Conservation (phyloP, 2,329 filamentous ascomycete genomes). For the Penicillium olsonii region DNA sequence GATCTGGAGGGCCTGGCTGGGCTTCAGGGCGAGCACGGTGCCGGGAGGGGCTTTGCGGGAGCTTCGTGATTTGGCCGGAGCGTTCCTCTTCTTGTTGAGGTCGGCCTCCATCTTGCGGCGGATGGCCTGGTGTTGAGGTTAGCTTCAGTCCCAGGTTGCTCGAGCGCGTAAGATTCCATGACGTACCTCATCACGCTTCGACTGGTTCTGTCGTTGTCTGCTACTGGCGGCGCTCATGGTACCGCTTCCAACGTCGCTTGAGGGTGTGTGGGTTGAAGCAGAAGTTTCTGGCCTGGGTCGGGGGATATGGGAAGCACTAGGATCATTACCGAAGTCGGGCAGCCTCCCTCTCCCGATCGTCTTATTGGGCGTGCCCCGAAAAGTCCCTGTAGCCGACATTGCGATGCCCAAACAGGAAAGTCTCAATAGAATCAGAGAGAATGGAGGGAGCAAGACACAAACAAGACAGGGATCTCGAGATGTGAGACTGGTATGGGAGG, state of each 20-base stretch:
- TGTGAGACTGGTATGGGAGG: slow-evolving; percentile 16
- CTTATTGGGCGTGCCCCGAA: slow-evolving; percentile 58
- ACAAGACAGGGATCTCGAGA: slow-evolving; percentile 14
- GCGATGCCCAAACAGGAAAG: slow-evolving; percentile 27
- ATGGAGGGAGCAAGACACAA: slow-evolving; percentile 17
- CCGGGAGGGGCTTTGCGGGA: slow-evolving; percentile 93
- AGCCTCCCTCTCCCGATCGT: slow-evolving; percentile 57
- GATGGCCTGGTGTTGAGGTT: slow-evolving; percentile 68
- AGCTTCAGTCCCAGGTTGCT: slow-evolving; percentile 2
- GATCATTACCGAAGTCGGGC: slow-evolving; percentile 54
- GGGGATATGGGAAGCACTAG: slow-evolving; percentile 58
- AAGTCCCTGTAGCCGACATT: slow-evolving; percentile 64
- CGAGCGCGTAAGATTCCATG: slow-evolving; percentile 5
- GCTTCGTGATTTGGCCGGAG: slow-evolving; percentile 74
- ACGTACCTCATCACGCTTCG: slow-evolving; percentile 94
- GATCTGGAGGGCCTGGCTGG: slow-evolving; percentile 94
- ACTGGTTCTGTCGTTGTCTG: slow-evolving; percentile 90
- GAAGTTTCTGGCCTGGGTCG: slow-evolving; percentile 59
- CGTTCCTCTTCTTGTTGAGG: slow-evolving; percentile 94
- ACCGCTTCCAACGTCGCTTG: slow-evolving; percentile 60
- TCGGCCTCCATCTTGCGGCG: slow-evolving; percentile 95
- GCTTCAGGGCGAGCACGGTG: slow-evolving; percentile 92
- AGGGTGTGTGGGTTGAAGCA: slow-evolving; percentile 34
- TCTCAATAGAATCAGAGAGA: slow-evolving; percentile 14
- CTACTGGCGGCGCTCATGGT: slow-evolving; percentile 85